Conservation (phyloP, 2,329 filamentous ascomycete species). For the Calonectria montana region DNA sequence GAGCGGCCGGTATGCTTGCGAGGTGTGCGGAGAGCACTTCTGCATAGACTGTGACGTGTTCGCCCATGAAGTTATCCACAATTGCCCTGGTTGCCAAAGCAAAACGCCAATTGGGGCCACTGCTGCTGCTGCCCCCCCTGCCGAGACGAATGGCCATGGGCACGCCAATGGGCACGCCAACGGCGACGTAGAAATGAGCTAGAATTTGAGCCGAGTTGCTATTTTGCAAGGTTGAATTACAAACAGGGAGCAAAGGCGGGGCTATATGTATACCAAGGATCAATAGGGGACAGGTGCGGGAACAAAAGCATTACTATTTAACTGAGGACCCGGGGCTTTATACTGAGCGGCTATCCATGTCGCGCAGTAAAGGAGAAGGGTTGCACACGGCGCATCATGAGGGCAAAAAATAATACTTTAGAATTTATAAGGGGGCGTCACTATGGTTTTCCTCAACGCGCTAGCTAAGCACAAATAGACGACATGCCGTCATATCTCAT, state of each 20-base stretch:
- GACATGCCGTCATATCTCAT: slow-evolving; percentile 10
- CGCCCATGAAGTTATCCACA: slow-evolving; percentile 93
- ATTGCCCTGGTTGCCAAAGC: slow-evolving; percentile 89
- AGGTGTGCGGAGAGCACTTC: slow-evolving; percentile 89
- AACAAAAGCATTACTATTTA: slow-evolving; percentile 23
- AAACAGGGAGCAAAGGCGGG: background rate
- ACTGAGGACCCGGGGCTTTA: slow-evolving; percentile 21
- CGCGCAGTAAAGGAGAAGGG: slow-evolving; percentile 15
- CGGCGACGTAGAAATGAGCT: slow-evolving; percentile 57
- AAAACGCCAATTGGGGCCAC: slow-evolving; percentile 42
- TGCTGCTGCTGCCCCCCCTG: slow-evolving; percentile 24
- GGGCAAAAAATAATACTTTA: slow-evolving; percentile 4
- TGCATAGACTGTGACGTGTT: slow-evolving; percentile 99
- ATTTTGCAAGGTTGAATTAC: background rate
- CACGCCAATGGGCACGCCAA: slow-evolving; percentile 48
- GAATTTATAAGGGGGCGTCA: slow-evolving; percentile 1
- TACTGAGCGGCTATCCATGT: slow-evolving; percentile 16
- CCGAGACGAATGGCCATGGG: slow-evolving; percentile 46
- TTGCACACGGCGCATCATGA: slow-evolving; percentile 22
- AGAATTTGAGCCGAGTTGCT: background rate
- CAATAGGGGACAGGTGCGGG: background rate
- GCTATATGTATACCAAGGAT: slow-evolving; percentile 26
- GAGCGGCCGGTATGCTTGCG: slow-evolving; percentile 88
- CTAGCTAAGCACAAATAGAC: slow-evolving; percentile 20
- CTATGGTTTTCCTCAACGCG: background rate